phyloP scores from a whole-genome alignment of 176 grass and related monocot species.

The Guadua angustifolia region DNA sequence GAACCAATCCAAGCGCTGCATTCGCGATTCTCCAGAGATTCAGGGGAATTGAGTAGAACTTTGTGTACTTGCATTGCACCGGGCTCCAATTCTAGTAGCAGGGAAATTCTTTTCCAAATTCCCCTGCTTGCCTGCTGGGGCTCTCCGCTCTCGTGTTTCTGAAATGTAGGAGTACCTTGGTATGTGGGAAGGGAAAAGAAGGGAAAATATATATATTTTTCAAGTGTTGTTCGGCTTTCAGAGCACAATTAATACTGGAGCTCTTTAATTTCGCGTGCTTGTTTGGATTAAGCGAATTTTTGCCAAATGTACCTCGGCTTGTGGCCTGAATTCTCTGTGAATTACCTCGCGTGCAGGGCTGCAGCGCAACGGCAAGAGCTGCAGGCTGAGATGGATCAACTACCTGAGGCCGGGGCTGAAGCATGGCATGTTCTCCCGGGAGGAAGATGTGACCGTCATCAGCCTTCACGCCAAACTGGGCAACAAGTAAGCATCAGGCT shows the following conservation, averaged over 20 bases:
- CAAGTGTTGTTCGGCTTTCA: not conserved
- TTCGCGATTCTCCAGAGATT: not conserved
- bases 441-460: constrained; percentile 70
- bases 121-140: not conserved
- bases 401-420: constrained; percentile 95
- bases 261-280: not conserved
- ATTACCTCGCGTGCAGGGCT: constrained; percentile 56
- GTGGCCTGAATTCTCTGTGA: constrained; percentile 17
- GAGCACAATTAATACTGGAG: not conserved
- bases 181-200: not conserved
- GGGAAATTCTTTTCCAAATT: not conserved
- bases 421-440: constrained; percentile 72
- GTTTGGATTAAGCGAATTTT: not conserved
- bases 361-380: constrained; percentile 94
- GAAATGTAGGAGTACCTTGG: constrained; percentile 36
- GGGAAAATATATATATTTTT: not conserved
- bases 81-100: not conserved
- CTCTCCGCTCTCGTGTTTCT: not conserved
- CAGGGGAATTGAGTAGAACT: not conserved
- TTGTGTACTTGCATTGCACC: not conserved
- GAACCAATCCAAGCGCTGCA: constrained; percentile 1
- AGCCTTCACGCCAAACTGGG: constrained; percentile 70
- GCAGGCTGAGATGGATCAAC: constrained; percentile 96
- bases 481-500: constrained; percentile 82
- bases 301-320: constrained; percentile 45